Conservation (phyloP, 2,329 filamentous ascomycete species). For the Aspergillus fructus region DNA sequence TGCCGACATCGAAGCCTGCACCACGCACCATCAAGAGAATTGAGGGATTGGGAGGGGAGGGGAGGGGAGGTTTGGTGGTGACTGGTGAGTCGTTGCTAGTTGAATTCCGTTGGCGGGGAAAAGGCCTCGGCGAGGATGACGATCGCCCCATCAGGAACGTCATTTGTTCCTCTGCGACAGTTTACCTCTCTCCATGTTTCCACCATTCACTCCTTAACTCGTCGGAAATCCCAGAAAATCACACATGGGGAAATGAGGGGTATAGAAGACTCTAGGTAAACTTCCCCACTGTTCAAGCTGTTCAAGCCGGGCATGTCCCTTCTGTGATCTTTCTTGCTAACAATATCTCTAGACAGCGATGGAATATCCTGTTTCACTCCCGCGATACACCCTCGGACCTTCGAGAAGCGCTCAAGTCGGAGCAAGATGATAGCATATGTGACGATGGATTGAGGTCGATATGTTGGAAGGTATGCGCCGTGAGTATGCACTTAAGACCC, state of each 20-base stretch:
- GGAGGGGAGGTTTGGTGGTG: neutral
- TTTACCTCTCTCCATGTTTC: neutral
- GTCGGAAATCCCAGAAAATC: conserved; percentile 1
- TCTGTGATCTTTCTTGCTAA: conserved; percentile 1
- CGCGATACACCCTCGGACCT: conserved; percentile 61
- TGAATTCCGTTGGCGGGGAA: conserved; percentile 2
- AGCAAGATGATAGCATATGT: conserved; percentile 62
- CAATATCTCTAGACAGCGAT: conserved; percentile 57
- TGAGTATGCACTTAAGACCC: conserved; percentile 10
- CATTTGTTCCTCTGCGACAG: neutral
- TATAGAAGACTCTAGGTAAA: conserved; percentile 55
- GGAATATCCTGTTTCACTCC: conserved; percentile 60
- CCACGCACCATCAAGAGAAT: neutral
- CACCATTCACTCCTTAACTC: neutral
- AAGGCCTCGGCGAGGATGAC: neutral
- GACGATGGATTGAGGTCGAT: conserved; percentile 75
- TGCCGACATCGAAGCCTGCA: conserved; percentile 47
- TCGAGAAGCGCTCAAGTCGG: conserved; percentile 62
- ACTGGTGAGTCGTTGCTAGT: neutral
- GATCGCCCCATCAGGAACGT: neutral
- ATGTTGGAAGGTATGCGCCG: conserved; percentile 75
- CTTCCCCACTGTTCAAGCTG: neutral
- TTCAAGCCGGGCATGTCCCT: neutral
- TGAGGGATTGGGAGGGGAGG: neutral
- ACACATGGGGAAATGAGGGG: conserved; percentile 49